Evolutionary conservation across 78 protist species (phyloP).

Genomic region (Guillardia theta): DNA sequence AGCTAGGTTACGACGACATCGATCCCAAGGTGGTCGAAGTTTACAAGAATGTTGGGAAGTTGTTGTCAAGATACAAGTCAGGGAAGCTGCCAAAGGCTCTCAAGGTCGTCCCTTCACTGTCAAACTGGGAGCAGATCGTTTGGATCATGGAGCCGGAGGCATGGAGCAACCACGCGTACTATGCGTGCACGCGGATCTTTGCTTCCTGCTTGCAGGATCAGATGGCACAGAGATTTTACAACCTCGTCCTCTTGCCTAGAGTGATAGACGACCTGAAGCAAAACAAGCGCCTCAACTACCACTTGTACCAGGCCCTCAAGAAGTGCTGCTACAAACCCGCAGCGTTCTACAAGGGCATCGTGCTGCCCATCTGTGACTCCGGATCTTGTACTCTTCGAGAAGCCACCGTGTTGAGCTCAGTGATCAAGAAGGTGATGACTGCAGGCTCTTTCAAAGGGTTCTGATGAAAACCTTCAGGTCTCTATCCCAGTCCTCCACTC

Average conservation of each 20-base stretch:
- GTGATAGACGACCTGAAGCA: slow-evolving; percentile 78
- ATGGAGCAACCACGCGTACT: slow-evolving; percentile 27
- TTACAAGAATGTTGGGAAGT: background rate
- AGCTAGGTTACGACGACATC: too few relatives aligned
- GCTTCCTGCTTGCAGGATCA: slow-evolving; percentile 75
- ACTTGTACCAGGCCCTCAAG: slow-evolving; percentile 67
- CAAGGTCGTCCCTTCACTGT: background rate
- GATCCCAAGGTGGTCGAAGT: background rate
- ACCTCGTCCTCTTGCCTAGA: slow-evolving; percentile 87
- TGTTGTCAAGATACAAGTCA: slow-evolving; percentile 3
- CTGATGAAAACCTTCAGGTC: too few relatives aligned
- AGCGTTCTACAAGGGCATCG: slow-evolving; percentile 93
- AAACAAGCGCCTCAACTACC: slow-evolving; percentile 81
- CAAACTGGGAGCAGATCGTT: slow-evolving; percentile 36
- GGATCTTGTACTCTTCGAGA: slow-evolving; percentile 28
- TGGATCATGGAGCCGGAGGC: background rate
- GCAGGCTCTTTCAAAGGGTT: too few relatives aligned
- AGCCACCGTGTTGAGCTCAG: slow-evolving; percentile 1
- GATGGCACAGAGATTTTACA: slow-evolving; percentile 87
- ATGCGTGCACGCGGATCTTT: slow-evolving; percentile 73
- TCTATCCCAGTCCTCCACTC: slow-evolving; percentile 82
- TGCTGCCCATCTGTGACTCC: slow-evolving; percentile 87
- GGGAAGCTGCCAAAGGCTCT: slow-evolving; percentile 32
- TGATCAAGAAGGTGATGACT: slow-evolving; percentile 22
- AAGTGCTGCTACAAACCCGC: slow-evolving; percentile 84